Evolutionary conservation across 2,329 filamentous ascomycete genomes (phyloP).

Genomic region (Pezicula rhizophila): DNA sequence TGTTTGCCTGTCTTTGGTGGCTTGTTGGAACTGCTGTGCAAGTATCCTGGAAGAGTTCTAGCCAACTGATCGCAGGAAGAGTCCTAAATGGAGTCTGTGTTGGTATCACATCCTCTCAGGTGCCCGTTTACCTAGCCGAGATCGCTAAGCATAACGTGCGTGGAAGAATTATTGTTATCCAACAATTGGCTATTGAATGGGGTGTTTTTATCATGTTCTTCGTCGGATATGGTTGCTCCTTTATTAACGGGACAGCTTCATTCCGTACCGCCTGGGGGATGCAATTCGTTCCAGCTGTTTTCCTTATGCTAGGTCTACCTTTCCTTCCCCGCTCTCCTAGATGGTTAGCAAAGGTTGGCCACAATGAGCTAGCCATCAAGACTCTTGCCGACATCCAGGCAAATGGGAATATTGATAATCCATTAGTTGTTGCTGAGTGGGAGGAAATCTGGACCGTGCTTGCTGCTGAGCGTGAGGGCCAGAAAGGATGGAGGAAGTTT

Average conservation of each 20-base stretch:
- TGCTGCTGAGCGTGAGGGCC: slow-evolving; percentile 19
- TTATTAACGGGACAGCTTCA: slow-evolving; percentile 35
- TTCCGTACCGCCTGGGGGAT: slow-evolving; percentile 47
- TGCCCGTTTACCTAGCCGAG: slow-evolving; percentile 66
- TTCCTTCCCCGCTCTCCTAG: slow-evolving; percentile 42
- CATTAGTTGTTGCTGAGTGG: slow-evolving; percentile 51
- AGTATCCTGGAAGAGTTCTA: slow-evolving; percentile 51
- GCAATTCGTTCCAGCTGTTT: slow-evolving; percentile 37
- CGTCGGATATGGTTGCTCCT: slow-evolving; percentile 40
- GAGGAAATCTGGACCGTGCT: slow-evolving; percentile 43
- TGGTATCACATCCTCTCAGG: slow-evolving; percentile 67
- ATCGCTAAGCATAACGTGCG: slow-evolving; percentile 36
- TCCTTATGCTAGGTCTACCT: slow-evolving; percentile 35
- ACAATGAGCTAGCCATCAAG: slow-evolving; percentile 38
- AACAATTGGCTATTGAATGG: slow-evolving; percentile 42
- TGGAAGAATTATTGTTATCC: slow-evolving; percentile 37
- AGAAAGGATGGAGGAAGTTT: slow-evolving; percentile 31
- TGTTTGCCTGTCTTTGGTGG: slow-evolving; percentile 41
- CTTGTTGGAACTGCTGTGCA: slow-evolving; percentile 39
- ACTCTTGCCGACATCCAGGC: slow-evolving; percentile 53
- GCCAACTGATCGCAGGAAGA: slow-evolving; percentile 62
- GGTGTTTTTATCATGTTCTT: slow-evolving; percentile 44
- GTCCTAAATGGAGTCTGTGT: slow-evolving; percentile 67
- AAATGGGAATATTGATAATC: slow-evolving; percentile 45
- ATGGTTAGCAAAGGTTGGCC: slow-evolving; percentile 42